These are phyloP conservation scores for Calonectria pseudoreteaudii DNA, from an alignment of 2,329 filamentous ascomycete species.

Conservation along the genomic window DNA sequence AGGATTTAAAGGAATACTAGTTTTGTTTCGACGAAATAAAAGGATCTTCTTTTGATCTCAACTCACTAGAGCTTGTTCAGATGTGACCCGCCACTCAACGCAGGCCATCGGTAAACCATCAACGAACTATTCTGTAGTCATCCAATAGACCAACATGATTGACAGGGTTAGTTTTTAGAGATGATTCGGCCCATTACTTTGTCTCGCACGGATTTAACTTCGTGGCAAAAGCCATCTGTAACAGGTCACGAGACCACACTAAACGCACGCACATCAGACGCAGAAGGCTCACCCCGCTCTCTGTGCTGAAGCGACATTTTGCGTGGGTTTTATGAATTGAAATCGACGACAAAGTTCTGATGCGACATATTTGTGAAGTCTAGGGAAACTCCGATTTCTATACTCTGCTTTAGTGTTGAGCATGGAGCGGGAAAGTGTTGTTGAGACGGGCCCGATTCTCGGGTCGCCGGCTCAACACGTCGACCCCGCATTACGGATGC, in stretches of 20 bases:
- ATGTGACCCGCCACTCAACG: not conserved
- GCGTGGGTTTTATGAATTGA: not conserved
- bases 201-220: not conserved
- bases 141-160: not conserved
- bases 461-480: not conserved
- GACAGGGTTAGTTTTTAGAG: not conserved
- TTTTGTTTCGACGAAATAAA: not conserved
- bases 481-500: not conserved
- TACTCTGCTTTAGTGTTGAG: too few species aligned
- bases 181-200: not conserved
- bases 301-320: not conserved
- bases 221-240: not conserved
- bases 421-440: not conserved
- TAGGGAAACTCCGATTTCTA: not conserved
- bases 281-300: not conserved
- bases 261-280: not conserved
- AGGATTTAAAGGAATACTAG: not conserved
- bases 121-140: not conserved
- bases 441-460: not conserved
- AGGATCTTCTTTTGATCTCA: not conserved
- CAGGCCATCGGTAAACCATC: not conserved
- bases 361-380: not conserved
- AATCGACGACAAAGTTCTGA: not conserved
- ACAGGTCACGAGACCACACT: not conserved
- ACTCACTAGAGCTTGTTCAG: not conserved